phyloP scores from a whole-genome alignment of 768 basidiomycete species.

The Trametes cingulata region DNA sequence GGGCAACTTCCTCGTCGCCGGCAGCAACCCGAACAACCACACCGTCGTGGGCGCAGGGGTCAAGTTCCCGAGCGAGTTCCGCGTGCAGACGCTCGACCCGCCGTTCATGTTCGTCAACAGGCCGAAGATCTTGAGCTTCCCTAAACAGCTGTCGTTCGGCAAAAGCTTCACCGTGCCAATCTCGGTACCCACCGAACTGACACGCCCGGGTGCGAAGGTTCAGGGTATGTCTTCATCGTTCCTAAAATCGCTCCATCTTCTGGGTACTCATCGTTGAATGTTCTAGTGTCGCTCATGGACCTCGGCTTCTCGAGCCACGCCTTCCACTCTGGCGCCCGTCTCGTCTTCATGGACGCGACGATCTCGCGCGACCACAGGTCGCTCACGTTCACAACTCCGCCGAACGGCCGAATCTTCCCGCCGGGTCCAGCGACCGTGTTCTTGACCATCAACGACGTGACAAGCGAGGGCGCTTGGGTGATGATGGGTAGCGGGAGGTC shows the following conservation, averaged over 20 bases:
- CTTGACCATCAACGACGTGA: conserved; percentile 59
- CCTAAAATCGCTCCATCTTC: neutral
- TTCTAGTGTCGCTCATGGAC: conserved; percentile 75
- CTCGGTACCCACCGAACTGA: conserved; percentile 37
- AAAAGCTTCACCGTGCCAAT: conserved; percentile 50
- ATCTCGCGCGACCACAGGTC: conserved; percentile 45
- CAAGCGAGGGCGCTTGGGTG: conserved; percentile 61
- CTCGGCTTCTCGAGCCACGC: conserved; percentile 78
- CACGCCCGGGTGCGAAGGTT: conserved; percentile 35
- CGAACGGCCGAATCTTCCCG: conserved; percentile 64
- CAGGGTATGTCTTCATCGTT: conserved; percentile 48
- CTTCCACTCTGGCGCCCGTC: conserved; percentile 71
- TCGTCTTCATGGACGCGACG: conserved; percentile 63
- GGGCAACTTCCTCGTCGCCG: conserved; percentile 75
- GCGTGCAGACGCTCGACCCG: conserved; percentile 84
- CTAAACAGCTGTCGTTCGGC: conserved; percentile 44
- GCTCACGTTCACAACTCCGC: conserved; percentile 63
- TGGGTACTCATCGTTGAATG: neutral
- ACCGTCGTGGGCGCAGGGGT: conserved; percentile 50
- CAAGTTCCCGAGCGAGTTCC: conserved; percentile 81
- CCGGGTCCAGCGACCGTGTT: conserved; percentile 81
- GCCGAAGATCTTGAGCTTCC: conserved; percentile 47
- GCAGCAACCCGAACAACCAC: conserved; percentile 83
- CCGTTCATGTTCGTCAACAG: conserved; percentile 73
- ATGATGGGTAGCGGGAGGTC: conserved; percentile 69